A percentile compares a stretch with the other conserved stretches of the same genome.
phyloP scores from a whole-genome alignment of 805 yeast species.

The Sugiyamaella valdiviana region DNA sequence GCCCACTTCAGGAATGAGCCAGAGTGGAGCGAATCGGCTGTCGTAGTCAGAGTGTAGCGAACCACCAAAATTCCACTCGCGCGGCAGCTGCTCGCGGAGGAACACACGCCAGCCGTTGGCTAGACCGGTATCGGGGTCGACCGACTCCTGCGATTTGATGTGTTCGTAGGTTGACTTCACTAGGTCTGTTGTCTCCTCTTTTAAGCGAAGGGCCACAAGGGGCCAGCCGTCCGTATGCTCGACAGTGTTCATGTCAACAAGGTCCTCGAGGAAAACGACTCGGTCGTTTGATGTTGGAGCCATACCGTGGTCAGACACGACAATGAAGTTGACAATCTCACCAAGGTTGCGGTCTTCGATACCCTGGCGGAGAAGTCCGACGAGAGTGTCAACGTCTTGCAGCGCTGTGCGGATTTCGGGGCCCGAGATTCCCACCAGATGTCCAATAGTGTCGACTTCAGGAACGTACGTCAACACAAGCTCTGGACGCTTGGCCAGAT shows the following conservation, averaged over 20 bases:
- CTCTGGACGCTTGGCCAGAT: constrained; percentile 58
- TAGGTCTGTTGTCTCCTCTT: constrained; percentile 25
- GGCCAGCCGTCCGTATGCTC: constrained; percentile 81
- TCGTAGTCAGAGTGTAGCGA: constrained; percentile 33
- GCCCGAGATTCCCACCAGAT: constrained; percentile 63
- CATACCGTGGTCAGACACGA: constrained; percentile 93
- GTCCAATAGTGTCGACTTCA: constrained; percentile 74
- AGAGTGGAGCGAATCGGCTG: constrained; percentile 72
- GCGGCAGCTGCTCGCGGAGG: constrained; percentile 47
- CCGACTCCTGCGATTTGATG: constrained; percentile 17
- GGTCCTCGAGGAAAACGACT: constrained; percentile 64
- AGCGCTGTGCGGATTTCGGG: constrained; percentile 49
- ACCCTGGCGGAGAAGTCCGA: constrained; percentile 45
- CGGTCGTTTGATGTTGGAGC: constrained; percentile 73
- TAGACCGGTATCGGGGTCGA: constrained; percentile 8
- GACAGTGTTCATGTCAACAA: constrained; percentile 48
- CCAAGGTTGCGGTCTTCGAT: constrained; percentile 50
- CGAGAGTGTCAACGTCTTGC: constrained; percentile 56
- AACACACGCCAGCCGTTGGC: constrained; percentile 41
- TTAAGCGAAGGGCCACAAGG: constrained; percentile 68
- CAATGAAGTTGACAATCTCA: constrained; percentile 61
- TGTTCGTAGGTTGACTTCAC: constrained; percentile 40
- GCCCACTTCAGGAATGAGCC: constrained; percentile 81
- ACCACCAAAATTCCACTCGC: constrained; percentile 53
- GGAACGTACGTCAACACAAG: constrained; percentile 74